phyloP scores from a whole-genome alignment of 352 stramenopile species.

The Phytophthora parvispora region DNA sequence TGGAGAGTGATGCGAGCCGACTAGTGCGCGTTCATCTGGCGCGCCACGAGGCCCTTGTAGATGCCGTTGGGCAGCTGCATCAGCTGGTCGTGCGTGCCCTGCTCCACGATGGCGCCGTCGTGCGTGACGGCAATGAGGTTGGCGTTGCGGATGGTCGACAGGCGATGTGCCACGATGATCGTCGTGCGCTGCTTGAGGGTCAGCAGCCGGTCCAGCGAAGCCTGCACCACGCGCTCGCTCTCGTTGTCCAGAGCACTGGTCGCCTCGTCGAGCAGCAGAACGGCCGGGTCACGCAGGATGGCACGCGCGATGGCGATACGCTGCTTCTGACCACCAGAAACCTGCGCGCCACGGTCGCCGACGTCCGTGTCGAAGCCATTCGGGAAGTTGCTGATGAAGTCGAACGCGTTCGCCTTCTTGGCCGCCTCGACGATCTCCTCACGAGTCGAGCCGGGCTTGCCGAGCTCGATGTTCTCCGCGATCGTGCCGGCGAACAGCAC shows the following conservation, averaged over 20 bases:
- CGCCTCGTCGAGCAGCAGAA: slow-evolving; percentile 43
- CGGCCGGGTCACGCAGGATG: slow-evolving; percentile 40
- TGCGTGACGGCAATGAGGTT: slow-evolving; percentile 45
- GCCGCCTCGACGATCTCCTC: slow-evolving; percentile 46
- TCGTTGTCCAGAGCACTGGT: slow-evolving; percentile 50
- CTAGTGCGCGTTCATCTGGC: slow-evolving; percentile 43
- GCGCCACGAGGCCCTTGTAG: slow-evolving; percentile 55
- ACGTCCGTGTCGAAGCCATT: slow-evolving; percentile 47
- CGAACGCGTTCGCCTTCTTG: slow-evolving; percentile 48
- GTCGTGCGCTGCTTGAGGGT: slow-evolving; percentile 45
- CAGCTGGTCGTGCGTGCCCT: slow-evolving; percentile 77
- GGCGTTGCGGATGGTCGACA: slow-evolving; percentile 46
- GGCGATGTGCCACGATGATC: slow-evolving; percentile 45
- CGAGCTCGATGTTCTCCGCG: slow-evolving; percentile 45
- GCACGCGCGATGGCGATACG: slow-evolving; percentile 46
- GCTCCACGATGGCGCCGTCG: slow-evolving; percentile 44
- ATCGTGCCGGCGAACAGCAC: slow-evolving; percentile 49
- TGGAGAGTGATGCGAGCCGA: too few species aligned
- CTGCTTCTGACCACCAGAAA: slow-evolving; percentile 49
- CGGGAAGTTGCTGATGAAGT: slow-evolving; percentile 47
- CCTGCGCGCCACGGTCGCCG: slow-evolving; percentile 41
- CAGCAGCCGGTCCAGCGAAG: slow-evolving; percentile 41
- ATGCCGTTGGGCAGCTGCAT: slow-evolving; percentile 57
- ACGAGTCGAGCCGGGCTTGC: slow-evolving; percentile 40
- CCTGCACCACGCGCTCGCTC: slow-evolving; percentile 46